Base-by-base conservation (phyloP, 2,329 filamentous ascomycete genomes). In the Cladosporium sp. region DNA sequence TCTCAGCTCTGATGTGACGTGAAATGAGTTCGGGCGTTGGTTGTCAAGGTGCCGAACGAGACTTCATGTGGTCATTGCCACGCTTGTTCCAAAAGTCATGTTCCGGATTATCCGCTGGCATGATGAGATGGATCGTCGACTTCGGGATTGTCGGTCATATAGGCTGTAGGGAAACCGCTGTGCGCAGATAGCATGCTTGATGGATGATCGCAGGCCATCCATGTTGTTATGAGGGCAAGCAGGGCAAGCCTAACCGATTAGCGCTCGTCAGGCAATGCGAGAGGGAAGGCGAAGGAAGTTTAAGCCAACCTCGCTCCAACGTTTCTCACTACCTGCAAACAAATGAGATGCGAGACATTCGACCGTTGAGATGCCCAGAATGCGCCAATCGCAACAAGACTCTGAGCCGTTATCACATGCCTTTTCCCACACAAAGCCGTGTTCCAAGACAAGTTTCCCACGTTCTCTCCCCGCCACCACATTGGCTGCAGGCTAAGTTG, bases 391-490 rank as follows among this genome's bases (percentile, higher is more conserved):
- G 15, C 25, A 15, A 16, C 11, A 7, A n/a, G 33, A 9, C 35
- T 29, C 12, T n/a, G 22, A 30, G 16, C 43, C 33, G 25, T 47
- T 47, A 19, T 48, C 45, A 39, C 36, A 33, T 39, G 45, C 27
- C n/a, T n/a, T n/a, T n/a, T n/a, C n/a, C n/a, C n/a, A n/a, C n/a
- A 15, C 32, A 35, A 35, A 15, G 32, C n/a, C 32, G 12, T 16
- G 32, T 16, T n/a, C 7, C 15, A 15, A n/a, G 8, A n/a, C n/a
- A 16, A n/a, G 13, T 12, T n/a, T n/a, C n/a, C 7, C 16, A 16
- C 16, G 36, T n/a, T n/a, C n/a, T n/a, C 19, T 38, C 36, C 45
- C 45, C 33, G 45, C 45, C 45, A 48, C 36, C 36, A 33, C 32
- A 33, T 19, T 19, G 19, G 11, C n/a, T n/a, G n/a, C n/a, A n/a